Percentiles rank a stretch among this genome's conserved stretches.
Evolutionary conservation across 495 filamentous ascomycete species (phyloP).

Genomic region (Xylaria grammica): DNA sequence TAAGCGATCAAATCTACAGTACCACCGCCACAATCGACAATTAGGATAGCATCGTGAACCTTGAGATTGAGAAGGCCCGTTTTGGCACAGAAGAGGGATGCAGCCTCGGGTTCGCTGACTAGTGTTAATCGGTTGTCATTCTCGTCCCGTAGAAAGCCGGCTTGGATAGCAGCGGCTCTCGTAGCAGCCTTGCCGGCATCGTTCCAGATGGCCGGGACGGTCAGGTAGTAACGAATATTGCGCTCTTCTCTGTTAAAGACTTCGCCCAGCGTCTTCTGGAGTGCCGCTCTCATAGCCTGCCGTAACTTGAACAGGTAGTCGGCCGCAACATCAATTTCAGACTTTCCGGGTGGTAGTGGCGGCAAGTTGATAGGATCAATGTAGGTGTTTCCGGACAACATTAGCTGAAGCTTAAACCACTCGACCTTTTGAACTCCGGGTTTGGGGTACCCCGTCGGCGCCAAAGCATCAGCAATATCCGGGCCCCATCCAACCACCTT

Average conservation of each 20-base stretch:
- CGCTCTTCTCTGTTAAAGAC: constrained; percentile 78
- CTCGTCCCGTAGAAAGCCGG: constrained; percentile 74
- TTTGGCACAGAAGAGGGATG: constrained; percentile 76
- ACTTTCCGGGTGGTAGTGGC: constrained; percentile 75
- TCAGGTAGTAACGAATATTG: constrained; percentile 75
- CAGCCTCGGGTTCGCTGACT: constrained; percentile 74
- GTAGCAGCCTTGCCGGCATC: constrained; percentile 77
- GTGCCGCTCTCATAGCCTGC: constrained; percentile 72
- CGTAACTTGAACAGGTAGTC: constrained; percentile 79
- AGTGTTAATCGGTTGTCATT: constrained; percentile 76
- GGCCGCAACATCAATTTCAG: constrained; percentile 76
- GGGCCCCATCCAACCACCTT: constrained; percentile 80
- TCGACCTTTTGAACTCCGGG: constrained; percentile 78
- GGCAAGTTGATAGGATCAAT: constrained; percentile 81
- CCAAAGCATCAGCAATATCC: constrained; percentile 75
- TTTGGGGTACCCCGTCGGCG: constrained; percentile 76
- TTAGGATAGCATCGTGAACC: constrained; percentile 73
- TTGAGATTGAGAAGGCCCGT: constrained; percentile 75
- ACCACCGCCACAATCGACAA: constrained; percentile 77
- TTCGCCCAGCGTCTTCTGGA: constrained; percentile 78
- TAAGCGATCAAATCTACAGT: constrained; percentile 80
- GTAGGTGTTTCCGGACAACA: constrained; percentile 79
- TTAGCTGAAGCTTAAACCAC: constrained; percentile 81
- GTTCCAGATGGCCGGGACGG: constrained; percentile 78
- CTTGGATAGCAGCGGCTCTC: constrained; percentile 73